These are phyloP conservation scores for Talaromyces sp. DNA, from an alignment of 2,329 filamentous ascomycete genomes.

Conservation along the genomic window DNA sequence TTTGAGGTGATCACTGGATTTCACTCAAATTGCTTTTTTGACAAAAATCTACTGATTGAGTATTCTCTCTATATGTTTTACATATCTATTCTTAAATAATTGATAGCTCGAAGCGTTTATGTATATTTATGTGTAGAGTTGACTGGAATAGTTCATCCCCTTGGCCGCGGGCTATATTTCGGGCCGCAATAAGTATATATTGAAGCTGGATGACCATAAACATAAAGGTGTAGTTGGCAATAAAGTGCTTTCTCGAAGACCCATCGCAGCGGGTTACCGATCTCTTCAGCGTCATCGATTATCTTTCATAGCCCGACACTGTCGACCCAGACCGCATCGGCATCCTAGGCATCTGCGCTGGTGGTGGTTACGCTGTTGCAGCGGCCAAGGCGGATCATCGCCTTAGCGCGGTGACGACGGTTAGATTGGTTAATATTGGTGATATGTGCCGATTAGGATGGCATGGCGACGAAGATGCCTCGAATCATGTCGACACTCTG, in stretches of 20 bases:
- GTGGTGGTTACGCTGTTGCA: constrained; percentile 30
- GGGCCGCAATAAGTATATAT: not conserved
- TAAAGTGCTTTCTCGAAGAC: constrained; percentile 34
- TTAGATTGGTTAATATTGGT: constrained; percentile 30
- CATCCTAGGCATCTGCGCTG: constrained; percentile 37
- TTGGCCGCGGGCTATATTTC: not conserved
- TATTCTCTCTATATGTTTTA: too few species aligned
- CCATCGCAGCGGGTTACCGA: constrained; percentile 35
- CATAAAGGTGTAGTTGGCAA: not conserved
- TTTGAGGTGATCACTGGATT: too few species aligned
- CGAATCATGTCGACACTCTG: constrained; percentile 5
- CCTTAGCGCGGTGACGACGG: constrained; percentile 34
- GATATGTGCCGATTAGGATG: constrained; percentile 12
- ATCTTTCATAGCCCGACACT: constrained; percentile 15
- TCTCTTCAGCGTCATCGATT: constrained; percentile 31
- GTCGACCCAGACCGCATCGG: constrained; percentile 33
- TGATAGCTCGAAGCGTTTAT: too few species aligned
- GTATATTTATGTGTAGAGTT: too few species aligned
- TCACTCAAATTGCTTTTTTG: too few species aligned
- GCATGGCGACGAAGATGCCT: constrained; percentile 2
- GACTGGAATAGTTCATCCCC: too few species aligned
- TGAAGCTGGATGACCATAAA: not conserved
- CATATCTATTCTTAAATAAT: too few species aligned
- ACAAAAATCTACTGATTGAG: too few species aligned
- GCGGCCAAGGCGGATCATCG: constrained; percentile 35